phyloP scores from a whole-genome alignment of 2,329 filamentous ascomycete genomes.

The Fusarium fracticaudum region DNA sequence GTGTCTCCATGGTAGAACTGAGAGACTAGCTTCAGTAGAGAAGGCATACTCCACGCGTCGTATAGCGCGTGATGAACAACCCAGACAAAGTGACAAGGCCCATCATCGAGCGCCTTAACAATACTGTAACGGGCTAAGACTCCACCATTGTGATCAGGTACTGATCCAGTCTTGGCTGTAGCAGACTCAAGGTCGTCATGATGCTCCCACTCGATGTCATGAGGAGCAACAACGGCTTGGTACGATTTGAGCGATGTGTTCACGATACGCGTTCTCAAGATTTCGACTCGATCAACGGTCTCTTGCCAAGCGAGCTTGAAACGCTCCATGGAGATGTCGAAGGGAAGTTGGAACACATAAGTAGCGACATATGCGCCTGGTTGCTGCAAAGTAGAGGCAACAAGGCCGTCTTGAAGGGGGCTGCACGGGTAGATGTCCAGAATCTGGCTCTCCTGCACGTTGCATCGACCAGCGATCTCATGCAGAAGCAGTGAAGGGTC shows the following conservation, averaged over 20 bases:
- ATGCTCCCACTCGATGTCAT: conserved; percentile 16
- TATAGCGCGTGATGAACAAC: conserved; percentile 34
- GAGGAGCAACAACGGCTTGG: conserved; percentile 24
- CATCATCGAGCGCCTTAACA: not conserved
- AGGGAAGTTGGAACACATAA: conserved; percentile 30
- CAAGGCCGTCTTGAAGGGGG: conserved; percentile 33
- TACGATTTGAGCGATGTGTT: conserved; percentile 29
- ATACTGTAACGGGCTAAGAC: conserved; percentile 13
- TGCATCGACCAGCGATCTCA: conserved; percentile 20
- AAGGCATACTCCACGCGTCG: conserved; percentile 38
- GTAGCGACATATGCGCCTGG: conserved; percentile 34
- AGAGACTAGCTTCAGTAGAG: conserved; percentile 12
- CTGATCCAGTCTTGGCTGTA: not conserved
- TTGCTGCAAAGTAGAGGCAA: conserved; percentile 27
- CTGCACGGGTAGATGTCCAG: conserved; percentile 30
- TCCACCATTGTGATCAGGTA: conserved; percentile 29
- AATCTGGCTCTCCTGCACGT: conserved; percentile 5
- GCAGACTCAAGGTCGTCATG: not conserved
- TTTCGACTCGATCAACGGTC: conserved; percentile 26
- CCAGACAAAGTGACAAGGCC: conserved; percentile 26
- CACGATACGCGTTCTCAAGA: conserved; percentile 40
- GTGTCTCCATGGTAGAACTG: conserved; percentile 6
- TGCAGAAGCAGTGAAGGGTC: conserved; percentile 4
- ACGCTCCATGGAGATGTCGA: not conserved
- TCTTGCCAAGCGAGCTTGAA: conserved; percentile 39